Evolutionary conservation across 2,329 filamentous ascomycete species (phyloP), one percentile per base, ranked within the genome.

Genomic region (Calonectria pseudoturangicola): DNA sequence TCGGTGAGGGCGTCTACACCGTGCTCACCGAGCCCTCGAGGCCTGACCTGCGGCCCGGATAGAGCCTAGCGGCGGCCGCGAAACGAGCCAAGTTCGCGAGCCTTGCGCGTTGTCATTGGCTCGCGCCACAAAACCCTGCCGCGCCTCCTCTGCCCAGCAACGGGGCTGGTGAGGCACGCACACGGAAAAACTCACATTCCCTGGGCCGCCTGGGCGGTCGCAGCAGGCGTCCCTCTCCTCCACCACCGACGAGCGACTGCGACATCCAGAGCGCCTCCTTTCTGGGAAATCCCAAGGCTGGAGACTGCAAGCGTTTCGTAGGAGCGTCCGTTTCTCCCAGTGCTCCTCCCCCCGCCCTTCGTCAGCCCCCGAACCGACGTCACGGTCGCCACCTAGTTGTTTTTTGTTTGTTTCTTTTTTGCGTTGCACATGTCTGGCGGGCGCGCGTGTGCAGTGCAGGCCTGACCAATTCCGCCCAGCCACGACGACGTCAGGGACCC

Each of bases 181-280:
- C 68, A 70, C 77, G 77, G 77, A 79, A 79, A 79, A 79, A 79
- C 77, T 69, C 72, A 54, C 72, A 63, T 76, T 76, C 77, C 77
- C 63, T 70, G 67, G 72, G 65, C 60, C 70, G 69, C 54, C 51
- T 43, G 33, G 39, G 33, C 28, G 70, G 70, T 64, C 70, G 70
- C 70, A 65, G 70, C 70, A 65, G 70, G 15, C 25, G 47, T 56
- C 51, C 58, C 56, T 25, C 41, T 71, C 54, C 72, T 68, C 74
- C 67, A 67, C 67, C 72, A 68, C 75, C 62, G 70, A 71, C 65
- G 60, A 74, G 56, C 68, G 58, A 70, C 63, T 47, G 51, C 63
- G 58, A 41, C 45, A 33, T 28, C 58, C 12, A 43, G 45, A 33
- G 16, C 41, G 60, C n/a, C 56, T 33, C 64, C 64, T 28, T 45